These are phyloP conservation scores for Cryptosporidium parvum DNA, from an alignment of 169 alveolate genomes.

Conservation along the genomic window DNA sequence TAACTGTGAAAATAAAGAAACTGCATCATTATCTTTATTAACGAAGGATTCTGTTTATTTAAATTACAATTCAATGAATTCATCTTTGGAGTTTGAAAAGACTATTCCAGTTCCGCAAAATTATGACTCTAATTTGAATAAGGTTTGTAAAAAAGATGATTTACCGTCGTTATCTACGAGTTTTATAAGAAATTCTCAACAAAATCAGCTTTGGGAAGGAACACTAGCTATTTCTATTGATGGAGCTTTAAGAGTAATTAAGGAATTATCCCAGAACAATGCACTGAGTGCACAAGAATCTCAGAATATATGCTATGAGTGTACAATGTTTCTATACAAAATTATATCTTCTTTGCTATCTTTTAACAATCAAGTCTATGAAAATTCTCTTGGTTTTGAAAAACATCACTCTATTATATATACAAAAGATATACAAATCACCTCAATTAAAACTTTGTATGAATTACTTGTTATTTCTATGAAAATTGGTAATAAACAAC, in stretches of 20 bases:
- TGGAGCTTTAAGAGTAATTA: conserved; percentile 45
- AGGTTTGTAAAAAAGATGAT: background rate
- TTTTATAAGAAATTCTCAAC: conserved; percentile 1
- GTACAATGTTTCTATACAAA: background rate
- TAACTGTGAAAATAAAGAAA: background rate
- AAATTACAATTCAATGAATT: background rate
- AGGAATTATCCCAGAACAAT: conserved; percentile 5
- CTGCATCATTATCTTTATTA: background rate
- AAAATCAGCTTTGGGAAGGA: conserved; percentile 45
- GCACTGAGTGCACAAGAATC: background rate
- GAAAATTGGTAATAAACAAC: conserved; percentile 4
- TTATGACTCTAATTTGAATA: background rate
- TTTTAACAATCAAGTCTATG: background rate
- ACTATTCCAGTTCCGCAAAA: background rate
- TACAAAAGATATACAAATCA: conserved; percentile 33
- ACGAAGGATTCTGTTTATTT: background rate
- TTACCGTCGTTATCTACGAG: conserved; percentile 2
- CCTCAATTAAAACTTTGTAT: conserved; percentile 27
- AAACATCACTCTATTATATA: background rate
- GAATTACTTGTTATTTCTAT: conserved; percentile 24
- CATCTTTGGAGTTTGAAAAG: background rate
- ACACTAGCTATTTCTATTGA: conserved; percentile 49
- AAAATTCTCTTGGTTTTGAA: background rate
- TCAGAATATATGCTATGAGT: conserved; percentile 1
- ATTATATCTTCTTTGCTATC: conserved; percentile 2